Evolutionary conservation across 768 basidiomycete species (phyloP), one percentile per base, ranked within the genome.

Genomic region (Rhodosporidiobolus odoratus): DNA sequence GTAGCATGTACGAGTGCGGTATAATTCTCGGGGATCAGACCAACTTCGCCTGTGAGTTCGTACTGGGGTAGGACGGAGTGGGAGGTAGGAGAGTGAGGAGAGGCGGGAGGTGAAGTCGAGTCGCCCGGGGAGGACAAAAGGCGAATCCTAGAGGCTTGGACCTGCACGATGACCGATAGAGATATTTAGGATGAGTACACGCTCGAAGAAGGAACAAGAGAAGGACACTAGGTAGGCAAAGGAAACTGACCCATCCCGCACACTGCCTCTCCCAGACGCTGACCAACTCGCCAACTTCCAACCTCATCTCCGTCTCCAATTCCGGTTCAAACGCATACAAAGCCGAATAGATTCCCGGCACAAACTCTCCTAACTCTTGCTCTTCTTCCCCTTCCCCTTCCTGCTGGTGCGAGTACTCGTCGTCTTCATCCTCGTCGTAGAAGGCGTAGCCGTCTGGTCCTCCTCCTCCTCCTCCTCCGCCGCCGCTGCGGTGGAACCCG

Each of bases 251-350:
- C 73, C 73, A 75, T 1, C 73, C 73, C 4, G 58, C 69, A 45
- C 73, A 75, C 38, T 71, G 66, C 35, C 70, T 41, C 37, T 62
- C 62, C 32, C 62, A 68, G 4, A 91, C 89, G 3, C 82, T 82
- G 21, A 92, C 87, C 57, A 89, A 73, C 80, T 92, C 89, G 56
- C 87, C 91, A 79, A 90, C 89, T 72, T 83, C 85, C 64, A 92
- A 80, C 53, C 82, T 82, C 89, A 92, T 90, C 85, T 93, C 91
- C 41, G 89, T 88, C 25, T 85, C 86, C 3, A 89, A 88, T 75
- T 91, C 89, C 0, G 89, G 88, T 69, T 87, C 86, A 72, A 93
- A 92, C 7, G 86, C 83, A 72, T 88, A 92, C 78, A 90, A 19
- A 13, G 91, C 89, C 23, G 87, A 85, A 76, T 92, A 92, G 2